Conservation (phyloP, 495 filamentous ascomycete species). For the Elaphomyces granulatus region DNA sequence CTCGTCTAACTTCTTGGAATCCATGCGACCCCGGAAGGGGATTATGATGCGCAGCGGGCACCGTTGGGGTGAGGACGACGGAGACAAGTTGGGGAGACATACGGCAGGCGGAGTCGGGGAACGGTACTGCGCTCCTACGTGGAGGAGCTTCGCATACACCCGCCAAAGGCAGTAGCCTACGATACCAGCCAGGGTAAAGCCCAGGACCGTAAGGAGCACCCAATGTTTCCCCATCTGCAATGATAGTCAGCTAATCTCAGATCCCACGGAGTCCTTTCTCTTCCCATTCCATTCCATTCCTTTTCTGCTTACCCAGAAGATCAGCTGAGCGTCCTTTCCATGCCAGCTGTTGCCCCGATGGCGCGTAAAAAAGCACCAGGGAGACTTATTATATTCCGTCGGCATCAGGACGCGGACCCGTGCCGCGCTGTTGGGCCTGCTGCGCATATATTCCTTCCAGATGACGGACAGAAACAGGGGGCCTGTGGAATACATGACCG, state of each 20-base stretch:
- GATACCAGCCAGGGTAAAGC: constrained; percentile 44
- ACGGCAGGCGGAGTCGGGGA: constrained; percentile 28
- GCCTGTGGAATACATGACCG: constrained; percentile 77
- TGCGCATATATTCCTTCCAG: constrained; percentile 62
- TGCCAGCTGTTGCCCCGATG: constrained; percentile 68
- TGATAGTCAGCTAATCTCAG: neutral
- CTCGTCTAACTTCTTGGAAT: constrained; percentile 32
- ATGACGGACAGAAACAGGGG: constrained; percentile 73
- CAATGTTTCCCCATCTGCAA: constrained; percentile 53
- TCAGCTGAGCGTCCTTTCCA: constrained; percentile 53
- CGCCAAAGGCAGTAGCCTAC: constrained; percentile 45
- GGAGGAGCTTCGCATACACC: constrained; percentile 34
- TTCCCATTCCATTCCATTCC: too few species aligned
- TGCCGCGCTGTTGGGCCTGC: constrained; percentile 21
- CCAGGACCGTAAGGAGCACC: constrained; percentile 51
- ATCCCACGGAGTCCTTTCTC: too few species aligned
- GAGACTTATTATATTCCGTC: constrained; percentile 53
- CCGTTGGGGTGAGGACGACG: constrained; percentile 21
- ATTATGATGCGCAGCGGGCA: constrained; percentile 24
- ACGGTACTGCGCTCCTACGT: constrained; percentile 32
- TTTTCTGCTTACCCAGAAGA: constrained; percentile 48
- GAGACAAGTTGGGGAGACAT: constrained; percentile 16
- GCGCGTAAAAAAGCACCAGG: constrained; percentile 69
- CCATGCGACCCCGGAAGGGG: constrained; percentile 28
- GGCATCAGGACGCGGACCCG: constrained; percentile 44